These are phyloP conservation scores for Artemisia tridentata DNA, from an alignment of 129 eudicot species.

Conservation along the genomic window DNA sequence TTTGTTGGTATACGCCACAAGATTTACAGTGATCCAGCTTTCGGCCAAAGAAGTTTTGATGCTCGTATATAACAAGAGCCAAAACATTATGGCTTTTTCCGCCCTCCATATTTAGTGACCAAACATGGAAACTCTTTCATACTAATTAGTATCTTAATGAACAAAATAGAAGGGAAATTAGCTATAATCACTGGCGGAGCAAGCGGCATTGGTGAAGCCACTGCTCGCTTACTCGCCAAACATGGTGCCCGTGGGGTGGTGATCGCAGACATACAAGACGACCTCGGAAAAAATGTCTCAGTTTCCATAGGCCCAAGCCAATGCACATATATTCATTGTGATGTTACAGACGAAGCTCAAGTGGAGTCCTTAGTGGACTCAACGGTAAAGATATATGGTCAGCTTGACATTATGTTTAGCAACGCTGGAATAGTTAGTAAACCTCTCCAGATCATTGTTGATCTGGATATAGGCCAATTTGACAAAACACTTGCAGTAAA, in stretches of 20 bases:
- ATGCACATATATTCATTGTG: constrained; percentile 34
- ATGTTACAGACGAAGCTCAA: constrained; percentile 32
- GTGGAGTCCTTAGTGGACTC: constrained; percentile 31
- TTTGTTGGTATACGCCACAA: too few relatives aligned
- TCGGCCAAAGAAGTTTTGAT: too few relatives aligned
- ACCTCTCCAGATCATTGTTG: constrained; percentile 4
- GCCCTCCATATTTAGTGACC: too few relatives aligned
- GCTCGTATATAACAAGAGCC: too few relatives aligned
- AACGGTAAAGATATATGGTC: constrained; percentile 21
- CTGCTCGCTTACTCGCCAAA: constrained; percentile 28
- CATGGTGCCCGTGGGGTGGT: constrained; percentile 27
- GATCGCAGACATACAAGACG: constrained; percentile 36
- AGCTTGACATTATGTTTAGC: constrained; percentile 43
- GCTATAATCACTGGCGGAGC: constrained; percentile 40
- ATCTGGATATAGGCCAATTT: constrained; percentile 19
- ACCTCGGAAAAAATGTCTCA: constrained; percentile 21
- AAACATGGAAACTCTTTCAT: too few relatives aligned
- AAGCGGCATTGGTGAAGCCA: constrained; percentile 39
- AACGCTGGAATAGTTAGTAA: constrained; percentile 29
- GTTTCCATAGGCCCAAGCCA: constrained; percentile 23
- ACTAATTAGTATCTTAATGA: background rate
- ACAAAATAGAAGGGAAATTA: constrained; percentile 23
- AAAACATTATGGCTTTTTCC: too few relatives aligned
- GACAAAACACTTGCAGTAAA: constrained; percentile 18
- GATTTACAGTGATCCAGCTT: too few relatives aligned